phyloP scores from a whole-genome alignment of 495 filamentous ascomycete genomes.

The Xylaria palmicola region DNA sequence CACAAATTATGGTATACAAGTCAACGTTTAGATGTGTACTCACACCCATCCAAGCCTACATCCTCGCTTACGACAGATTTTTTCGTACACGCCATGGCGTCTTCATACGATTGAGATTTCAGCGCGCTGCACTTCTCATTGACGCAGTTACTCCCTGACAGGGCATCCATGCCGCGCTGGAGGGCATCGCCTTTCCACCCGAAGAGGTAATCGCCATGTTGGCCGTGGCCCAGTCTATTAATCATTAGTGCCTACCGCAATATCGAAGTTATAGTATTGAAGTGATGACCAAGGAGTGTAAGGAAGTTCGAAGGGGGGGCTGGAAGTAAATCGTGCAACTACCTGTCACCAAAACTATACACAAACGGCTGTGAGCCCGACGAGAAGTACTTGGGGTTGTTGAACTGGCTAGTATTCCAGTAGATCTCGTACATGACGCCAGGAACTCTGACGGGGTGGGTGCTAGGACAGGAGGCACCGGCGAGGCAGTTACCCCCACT shows the following conservation, averaged over 20 bases:
- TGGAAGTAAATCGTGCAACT: no score
- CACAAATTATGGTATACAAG: background rate
- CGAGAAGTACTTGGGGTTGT: slow-evolving; percentile 39
- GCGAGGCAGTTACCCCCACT: background rate
- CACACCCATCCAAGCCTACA: slow-evolving; percentile 47
- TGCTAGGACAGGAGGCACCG: slow-evolving; percentile 30
- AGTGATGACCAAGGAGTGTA: no score
- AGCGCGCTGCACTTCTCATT: slow-evolving; percentile 35
- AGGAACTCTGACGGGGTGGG: slow-evolving; percentile 36
- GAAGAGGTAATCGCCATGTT: slow-evolving; percentile 51
- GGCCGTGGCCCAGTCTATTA: slow-evolving; percentile 39
- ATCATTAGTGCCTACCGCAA: no score
- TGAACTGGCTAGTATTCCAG: slow-evolving; percentile 40
- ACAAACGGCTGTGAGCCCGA: slow-evolving; percentile 46
- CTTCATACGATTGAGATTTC: slow-evolving; percentile 35
- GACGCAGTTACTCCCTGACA: no score
- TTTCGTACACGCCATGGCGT: slow-evolving; percentile 40
- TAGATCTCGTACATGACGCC: slow-evolving; percentile 42
- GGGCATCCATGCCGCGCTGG: slow-evolving; percentile 44
- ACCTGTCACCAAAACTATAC: slow-evolving; percentile 44
- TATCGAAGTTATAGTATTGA: no score
- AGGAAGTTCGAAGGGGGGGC: no score
- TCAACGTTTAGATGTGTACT: slow-evolving; percentile 16
- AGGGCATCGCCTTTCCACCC: slow-evolving; percentile 45
- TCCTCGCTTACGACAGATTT: slow-evolving; percentile 39